phyloP scores from a whole-genome alignment of 305 asterid genomes.

The Withania somnifera region DNA sequence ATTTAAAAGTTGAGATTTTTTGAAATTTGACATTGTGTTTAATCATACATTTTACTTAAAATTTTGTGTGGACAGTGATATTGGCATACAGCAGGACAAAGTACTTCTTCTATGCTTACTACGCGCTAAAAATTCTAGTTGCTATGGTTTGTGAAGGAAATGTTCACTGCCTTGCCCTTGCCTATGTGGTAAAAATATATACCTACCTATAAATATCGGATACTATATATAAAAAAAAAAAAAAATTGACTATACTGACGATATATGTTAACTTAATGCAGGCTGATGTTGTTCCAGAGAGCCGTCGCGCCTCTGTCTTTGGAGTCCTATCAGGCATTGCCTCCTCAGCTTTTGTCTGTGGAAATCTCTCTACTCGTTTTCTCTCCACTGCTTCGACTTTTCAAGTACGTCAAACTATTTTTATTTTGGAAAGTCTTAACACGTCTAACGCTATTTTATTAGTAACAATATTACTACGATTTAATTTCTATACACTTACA shows the following conservation, averaged over 20 bases:
- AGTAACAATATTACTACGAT: background rate
- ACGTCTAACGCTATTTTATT: background rate
- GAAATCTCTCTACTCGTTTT: constrained; percentile 55
- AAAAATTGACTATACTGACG: background rate
- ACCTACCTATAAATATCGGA: background rate
- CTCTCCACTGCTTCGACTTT: constrained; percentile 59
- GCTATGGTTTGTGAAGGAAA: constrained; percentile 74
- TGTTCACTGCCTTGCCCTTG: constrained; percentile 63
- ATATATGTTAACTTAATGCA: background rate
- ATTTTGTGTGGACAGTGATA: constrained; percentile 42
- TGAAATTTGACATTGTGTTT: no score
- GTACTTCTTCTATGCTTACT: constrained; percentile 61
- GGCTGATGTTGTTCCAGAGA: constrained; percentile 80
- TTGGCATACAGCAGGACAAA: constrained; percentile 62
- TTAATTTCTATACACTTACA: background rate
- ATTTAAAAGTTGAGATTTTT: no score
- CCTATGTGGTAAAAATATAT: background rate
- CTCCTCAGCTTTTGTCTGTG: constrained; percentile 33
- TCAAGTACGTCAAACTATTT: constrained; percentile 25
- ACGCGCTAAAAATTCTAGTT: constrained; percentile 45
- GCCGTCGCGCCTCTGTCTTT: constrained; percentile 52
- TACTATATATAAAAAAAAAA: no score
- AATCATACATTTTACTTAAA: no score
- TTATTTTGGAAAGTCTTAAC: background rate
- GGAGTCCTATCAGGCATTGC: constrained; percentile 70